phyloP scores from a whole-genome alignment of 768 basidiomycete species.

The Suillus tomentosus region DNA sequence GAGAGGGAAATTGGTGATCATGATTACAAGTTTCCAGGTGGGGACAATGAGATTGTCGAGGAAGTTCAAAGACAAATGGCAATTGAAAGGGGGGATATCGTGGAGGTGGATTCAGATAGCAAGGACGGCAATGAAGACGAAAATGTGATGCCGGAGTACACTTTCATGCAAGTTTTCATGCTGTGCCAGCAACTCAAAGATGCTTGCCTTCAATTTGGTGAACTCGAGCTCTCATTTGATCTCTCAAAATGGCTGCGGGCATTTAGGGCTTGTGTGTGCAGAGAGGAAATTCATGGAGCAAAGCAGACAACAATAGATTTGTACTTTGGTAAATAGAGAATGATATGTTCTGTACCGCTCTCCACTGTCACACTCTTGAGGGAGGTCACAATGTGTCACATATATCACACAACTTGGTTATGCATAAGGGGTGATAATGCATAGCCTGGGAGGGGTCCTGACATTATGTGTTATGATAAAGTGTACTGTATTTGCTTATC shows the following conservation, averaged over 20 bases:
- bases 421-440: no score
- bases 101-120: background rate
- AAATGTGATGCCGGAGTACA: no score
- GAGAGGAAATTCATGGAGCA: background rate
- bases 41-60: background rate
- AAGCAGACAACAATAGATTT: background rate
- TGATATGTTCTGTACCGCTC: background rate
- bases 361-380: background rate
- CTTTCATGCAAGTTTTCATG: no score
- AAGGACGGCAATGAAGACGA: no score
- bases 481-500: no score
- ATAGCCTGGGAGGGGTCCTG: no score
- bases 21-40: background rate
- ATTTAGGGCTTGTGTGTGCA: background rate
- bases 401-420: background rate
- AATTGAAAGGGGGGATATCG: background rate
- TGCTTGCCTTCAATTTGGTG: no score
- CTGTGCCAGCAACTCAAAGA: no score
- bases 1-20: background rate
- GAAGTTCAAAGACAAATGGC: conserved; percentile 2
- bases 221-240: no score
- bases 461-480: background rate
- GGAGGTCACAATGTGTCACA: background rate
- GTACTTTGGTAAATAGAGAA: background rate
- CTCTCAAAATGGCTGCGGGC: no score